Percentiles rank a stretch among this genome's conserved stretches.
phyloP scores from a whole-genome alignment of 257 asterid species.

The Solanum tarapatanum region DNA sequence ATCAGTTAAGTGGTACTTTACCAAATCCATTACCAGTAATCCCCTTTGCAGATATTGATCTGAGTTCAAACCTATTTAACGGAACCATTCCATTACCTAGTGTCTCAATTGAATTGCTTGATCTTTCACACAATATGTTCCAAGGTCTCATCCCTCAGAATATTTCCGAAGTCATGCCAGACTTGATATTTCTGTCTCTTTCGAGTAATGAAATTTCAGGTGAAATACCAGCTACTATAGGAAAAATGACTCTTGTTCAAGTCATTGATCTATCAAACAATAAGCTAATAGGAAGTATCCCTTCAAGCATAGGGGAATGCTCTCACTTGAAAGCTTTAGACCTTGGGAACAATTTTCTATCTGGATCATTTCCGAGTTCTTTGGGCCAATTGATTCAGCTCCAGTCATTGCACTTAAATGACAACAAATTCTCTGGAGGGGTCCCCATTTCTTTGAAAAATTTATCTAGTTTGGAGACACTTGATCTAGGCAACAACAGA shows the following conservation, averaged over 20 bases:
- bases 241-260: constrained; percentile 22
- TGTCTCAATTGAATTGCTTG: constrained; percentile 30
- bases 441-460: constrained; percentile 29
- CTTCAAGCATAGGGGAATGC: constrained; percentile 30
- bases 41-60: constrained; percentile 37
- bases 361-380: constrained; percentile 33
- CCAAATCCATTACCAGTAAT: constrained; percentile 24
- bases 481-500: constrained; percentile 32
- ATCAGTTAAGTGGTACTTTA: constrained; percentile 28
- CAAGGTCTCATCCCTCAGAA: constrained; percentile 30
- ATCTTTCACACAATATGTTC: constrained; percentile 40
- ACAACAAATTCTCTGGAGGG: constrained; percentile 28
- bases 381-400: constrained; percentile 29
- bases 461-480: constrained; percentile 32
- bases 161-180: constrained; percentile 24
- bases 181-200: constrained; percentile 33
- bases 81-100: constrained; percentile 31
- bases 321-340: constrained; percentile 23
- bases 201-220: constrained; percentile 28
- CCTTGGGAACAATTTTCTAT: constrained; percentile 26
- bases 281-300: constrained; percentile 30
- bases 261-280: constrained; percentile 39
- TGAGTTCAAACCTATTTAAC: constrained; percentile 29
- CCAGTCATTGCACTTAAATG: constrained; percentile 27
- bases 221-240: constrained; percentile 27